phyloP scores from a whole-genome alignment of 176 grass and related monocot species.

The Paspalum notatum region DNA sequence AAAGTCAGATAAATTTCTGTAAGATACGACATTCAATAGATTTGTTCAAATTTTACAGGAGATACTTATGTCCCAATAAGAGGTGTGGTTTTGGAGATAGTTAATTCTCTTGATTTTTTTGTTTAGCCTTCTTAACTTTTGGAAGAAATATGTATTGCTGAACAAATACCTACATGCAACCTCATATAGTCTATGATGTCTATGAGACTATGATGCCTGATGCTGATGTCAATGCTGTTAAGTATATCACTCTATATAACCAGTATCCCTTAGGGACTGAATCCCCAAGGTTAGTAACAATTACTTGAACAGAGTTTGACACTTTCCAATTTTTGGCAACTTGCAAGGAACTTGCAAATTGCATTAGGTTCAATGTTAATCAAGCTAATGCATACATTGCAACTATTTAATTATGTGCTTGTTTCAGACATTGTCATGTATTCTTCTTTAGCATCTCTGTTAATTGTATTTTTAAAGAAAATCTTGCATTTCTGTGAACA shows the following conservation, averaged over 20 bases:
- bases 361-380: not conserved
- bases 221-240: not conserved
- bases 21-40: not conserved
- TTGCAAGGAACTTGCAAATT: not conserved
- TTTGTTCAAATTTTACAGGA: not conserved
- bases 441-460: constrained; percentile 2
- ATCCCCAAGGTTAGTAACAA: too few species aligned
- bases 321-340: constrained; percentile 7
- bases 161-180: constrained; percentile 12
- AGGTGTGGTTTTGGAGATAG: not conserved
- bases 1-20: not conserved
- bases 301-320: not conserved
- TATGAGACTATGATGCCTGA: not conserved
- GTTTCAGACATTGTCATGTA: not conserved
- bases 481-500: not conserved
- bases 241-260: too few species aligned
- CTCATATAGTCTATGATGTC: not conserved
- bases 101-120: not conserved
- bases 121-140: not conserved
- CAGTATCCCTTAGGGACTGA: too few species aligned
- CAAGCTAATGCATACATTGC: not conserved
- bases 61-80: not conserved
- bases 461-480: constrained; percentile 6
- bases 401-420: not conserved
- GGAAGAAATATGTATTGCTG: not conserved